Percentiles rank a stretch among this genome's conserved stretches.
Conservation (phyloP, 441 rosid species). For the Erysimum pusillum region DNA sequence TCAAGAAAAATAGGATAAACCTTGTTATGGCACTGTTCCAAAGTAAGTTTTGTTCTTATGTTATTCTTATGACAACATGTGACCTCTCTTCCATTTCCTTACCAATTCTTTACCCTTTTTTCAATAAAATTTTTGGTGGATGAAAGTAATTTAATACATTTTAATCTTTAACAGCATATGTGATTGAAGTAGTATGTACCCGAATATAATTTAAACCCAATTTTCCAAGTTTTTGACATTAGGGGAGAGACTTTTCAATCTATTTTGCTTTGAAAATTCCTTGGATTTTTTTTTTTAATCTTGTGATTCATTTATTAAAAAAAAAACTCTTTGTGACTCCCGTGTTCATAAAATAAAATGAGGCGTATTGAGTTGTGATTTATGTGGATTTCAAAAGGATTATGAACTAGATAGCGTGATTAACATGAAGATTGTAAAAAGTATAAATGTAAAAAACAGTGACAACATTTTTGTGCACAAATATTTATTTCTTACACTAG, state of each 20-base stretch:
- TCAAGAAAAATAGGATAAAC: constrained; percentile 36
- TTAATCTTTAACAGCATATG: not conserved
- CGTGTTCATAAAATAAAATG: constrained; percentile 1
- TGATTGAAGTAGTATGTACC: constrained; percentile 2
- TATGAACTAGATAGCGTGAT: not conserved
- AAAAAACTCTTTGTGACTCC: not conserved
- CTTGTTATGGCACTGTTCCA: constrained; percentile 42
- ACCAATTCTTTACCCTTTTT: constrained; percentile 3
- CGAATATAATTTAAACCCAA: not conserved
- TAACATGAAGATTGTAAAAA: not conserved
- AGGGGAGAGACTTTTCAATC: constrained; percentile 16
- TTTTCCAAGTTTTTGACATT: not conserved
- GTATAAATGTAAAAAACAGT: not conserved
- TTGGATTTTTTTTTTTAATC: not conserved
- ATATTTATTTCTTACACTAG: not conserved
- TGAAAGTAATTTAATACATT: not conserved
- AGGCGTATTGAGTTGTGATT: constrained; percentile 25
- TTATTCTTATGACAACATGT: constrained; percentile 46
- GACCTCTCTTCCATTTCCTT: constrained; percentile 32
- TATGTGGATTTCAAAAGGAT: constrained; percentile 7
- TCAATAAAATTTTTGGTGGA: not conserved
- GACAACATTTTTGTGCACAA: not conserved
- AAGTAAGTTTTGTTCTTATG: constrained; percentile 48
- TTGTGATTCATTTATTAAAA: not conserved
- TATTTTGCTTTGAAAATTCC: not conserved